Evolutionary conservation across 2,329 filamentous ascomycete species (phyloP).

Genomic region (Cryphonectria carpinicola): DNA sequence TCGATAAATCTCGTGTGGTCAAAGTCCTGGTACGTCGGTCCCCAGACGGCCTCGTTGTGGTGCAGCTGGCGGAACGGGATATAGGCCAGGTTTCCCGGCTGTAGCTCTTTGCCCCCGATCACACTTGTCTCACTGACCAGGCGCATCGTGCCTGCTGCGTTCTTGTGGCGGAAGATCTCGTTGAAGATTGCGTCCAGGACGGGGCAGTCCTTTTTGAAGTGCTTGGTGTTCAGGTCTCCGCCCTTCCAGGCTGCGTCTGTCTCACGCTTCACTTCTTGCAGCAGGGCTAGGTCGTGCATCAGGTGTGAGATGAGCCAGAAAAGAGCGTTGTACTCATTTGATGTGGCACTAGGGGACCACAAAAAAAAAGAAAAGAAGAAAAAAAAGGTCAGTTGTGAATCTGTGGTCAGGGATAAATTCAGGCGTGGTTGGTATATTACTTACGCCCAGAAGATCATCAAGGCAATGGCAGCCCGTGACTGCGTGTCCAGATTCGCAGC

Average conservation of each 20-base stretch:
- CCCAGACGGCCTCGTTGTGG: conserved; percentile 12
- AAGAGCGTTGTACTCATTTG: conserved; percentile 7
- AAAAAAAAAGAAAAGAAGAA: no score
- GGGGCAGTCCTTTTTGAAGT: conserved; percentile 1
- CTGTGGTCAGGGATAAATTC: background rate
- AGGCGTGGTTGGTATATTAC: background rate
- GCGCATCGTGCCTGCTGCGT: conserved; percentile 10
- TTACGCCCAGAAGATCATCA: conserved; percentile 20
- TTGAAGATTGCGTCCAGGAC: conserved; percentile 5
- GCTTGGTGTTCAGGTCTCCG: background rate
- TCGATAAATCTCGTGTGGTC: conserved; percentile 11
- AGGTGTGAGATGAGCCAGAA: conserved; percentile 13
- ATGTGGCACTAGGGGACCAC: background rate
- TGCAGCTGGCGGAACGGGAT: conserved; percentile 15
- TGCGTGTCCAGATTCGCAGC: background rate
- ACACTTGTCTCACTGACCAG: background rate
- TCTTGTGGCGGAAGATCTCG: conserved; percentile 14
- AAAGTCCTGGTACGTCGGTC: background rate
- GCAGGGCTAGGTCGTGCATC: background rate
- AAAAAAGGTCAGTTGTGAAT: background rate
- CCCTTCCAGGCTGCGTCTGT: conserved; percentile 10
- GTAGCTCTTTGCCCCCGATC: background rate
- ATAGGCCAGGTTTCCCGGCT: conserved; percentile 5
- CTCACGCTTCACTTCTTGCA: conserved; percentile 3
- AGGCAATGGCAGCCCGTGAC: conserved; percentile 1